These are phyloP conservation scores for Capsicum pubescens DNA, from an alignment of 257 asterid genomes.

Conservation along the genomic window DNA sequence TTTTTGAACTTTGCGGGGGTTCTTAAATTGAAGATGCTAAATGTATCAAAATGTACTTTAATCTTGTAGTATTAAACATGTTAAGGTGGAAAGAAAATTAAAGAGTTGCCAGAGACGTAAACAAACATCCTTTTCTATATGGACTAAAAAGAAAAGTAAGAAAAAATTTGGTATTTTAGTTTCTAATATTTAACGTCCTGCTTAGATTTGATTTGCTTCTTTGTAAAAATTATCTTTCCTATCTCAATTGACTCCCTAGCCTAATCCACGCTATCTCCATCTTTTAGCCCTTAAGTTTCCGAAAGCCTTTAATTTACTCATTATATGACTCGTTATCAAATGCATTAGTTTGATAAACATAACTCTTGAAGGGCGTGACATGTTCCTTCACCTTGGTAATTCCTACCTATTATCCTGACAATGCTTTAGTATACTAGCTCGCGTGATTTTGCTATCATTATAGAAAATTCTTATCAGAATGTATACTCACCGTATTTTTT, in stretches of 20 bases:
- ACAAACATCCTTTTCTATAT: too few relatives aligned
- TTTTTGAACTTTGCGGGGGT: too few relatives aligned
- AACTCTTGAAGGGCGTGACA: not conserved
- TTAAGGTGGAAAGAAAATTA: too few relatives aligned
- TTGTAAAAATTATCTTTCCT: not conserved
- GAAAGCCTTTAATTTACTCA: not conserved
- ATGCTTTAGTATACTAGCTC: not conserved
- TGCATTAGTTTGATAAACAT: not conserved
- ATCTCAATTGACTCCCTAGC: not conserved
- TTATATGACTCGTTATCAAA: not conserved
- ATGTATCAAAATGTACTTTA: too few relatives aligned
- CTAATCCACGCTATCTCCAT: not conserved
- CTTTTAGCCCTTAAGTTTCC: not conserved
- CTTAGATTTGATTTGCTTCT: not conserved
- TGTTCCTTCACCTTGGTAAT: constrained; percentile 1
- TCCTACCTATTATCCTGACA: not conserved
- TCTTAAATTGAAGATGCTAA: too few relatives aligned
- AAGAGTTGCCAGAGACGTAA: too few relatives aligned
- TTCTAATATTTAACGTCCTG: not conserved
- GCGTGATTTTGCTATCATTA: not conserved
- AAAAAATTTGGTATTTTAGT: not conserved
- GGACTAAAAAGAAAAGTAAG: too few relatives aligned
- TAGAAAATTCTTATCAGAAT: not conserved
- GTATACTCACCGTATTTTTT: not conserved
- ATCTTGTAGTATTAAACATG: too few relatives aligned